phyloP scores from a whole-genome alignment of 805 yeast species.

The Cyberlindnera maritima region DNA sequence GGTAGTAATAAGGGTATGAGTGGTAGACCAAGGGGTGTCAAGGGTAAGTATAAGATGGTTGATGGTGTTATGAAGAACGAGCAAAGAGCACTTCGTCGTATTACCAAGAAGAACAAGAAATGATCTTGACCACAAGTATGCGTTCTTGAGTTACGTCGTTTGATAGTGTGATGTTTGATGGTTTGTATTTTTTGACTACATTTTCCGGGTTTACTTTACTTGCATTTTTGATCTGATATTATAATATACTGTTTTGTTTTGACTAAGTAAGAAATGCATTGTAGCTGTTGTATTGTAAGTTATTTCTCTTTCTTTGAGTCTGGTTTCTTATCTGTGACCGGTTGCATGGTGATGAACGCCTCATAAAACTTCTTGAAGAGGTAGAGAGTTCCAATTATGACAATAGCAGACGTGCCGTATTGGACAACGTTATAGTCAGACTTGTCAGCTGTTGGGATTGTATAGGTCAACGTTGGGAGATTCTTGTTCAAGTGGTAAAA shows the following conservation, averaged over 20 bases:
- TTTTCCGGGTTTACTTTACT: background rate
- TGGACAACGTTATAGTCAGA: conserved; percentile 32
- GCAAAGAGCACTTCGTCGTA: conserved; percentile 87
- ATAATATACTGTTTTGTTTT: background rate
- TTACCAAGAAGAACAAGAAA: conserved; percentile 81
- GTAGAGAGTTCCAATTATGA: conserved; percentile 34
- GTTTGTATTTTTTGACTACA: background rate
- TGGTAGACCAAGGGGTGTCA: conserved; percentile 96
- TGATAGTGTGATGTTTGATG: background rate
- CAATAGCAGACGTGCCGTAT: conserved; percentile 32
- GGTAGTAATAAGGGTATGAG: conserved; percentile 82
- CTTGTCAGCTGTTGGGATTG: conserved; percentile 43
- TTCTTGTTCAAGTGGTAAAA: conserved; percentile 34
- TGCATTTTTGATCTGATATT: conserved; percentile 2
- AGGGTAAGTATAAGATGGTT: conserved; percentile 98
- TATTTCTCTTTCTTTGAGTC: conserved; percentile 5
- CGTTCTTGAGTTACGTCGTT: too few species aligned
- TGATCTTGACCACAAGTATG: too few species aligned
- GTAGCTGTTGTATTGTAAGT: background rate
- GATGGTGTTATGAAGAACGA: conserved; percentile 98
- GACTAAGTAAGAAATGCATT: too few species aligned
- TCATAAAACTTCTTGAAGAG: conserved; percentile 28
- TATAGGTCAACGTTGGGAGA: conserved; percentile 19
- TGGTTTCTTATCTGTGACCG: background rate
- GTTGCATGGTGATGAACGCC: background rate